A percentile compares a stretch with the other conserved stretches of the same genome.
phyloP scores from a whole-genome alignment of 768 basidiomycete species.

The Clitopilus passeckerianus region DNA sequence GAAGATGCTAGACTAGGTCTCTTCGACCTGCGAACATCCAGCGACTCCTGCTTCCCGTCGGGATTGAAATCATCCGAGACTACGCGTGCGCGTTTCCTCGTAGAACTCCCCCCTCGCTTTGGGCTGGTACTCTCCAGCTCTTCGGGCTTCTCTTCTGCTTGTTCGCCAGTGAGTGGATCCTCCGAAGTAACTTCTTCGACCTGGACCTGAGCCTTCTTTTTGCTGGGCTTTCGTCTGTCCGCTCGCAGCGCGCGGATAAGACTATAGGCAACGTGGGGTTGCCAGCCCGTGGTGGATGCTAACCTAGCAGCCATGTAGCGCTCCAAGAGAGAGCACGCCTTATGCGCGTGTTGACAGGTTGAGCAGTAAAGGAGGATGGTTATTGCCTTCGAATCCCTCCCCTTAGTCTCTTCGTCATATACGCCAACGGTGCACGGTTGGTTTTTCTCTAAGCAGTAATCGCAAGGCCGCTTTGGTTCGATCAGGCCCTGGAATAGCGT shows the following conservation, averaged over 20 bases:
- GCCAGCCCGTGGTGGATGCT: neutral
- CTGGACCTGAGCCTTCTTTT: neutral
- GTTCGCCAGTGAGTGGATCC: neutral
- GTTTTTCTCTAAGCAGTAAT: neutral
- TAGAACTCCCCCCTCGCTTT: neutral
- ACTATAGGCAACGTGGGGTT: neutral
- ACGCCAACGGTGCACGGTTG: neutral
- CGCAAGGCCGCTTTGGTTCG: neutral
- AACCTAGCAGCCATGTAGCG: neutral
- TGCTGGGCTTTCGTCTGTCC: neutral
- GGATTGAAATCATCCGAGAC: neutral
- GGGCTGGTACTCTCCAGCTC: neutral
- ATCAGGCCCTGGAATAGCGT: neutral
- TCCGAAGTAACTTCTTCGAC: neutral
- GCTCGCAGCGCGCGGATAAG: neutral
- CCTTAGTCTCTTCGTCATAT: neutral
- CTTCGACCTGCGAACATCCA: neutral
- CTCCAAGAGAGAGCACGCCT: neutral
- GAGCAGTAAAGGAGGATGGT: neutral
- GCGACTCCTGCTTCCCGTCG: neutral
- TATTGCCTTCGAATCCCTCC: neutral
- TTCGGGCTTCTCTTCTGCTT: neutral
- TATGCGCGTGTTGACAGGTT: neutral
- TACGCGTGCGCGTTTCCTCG: neutral
- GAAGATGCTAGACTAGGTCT: neutral